phyloP scores from a whole-genome alignment of 306 rosid genomes.

The Urtica urens region DNA sequence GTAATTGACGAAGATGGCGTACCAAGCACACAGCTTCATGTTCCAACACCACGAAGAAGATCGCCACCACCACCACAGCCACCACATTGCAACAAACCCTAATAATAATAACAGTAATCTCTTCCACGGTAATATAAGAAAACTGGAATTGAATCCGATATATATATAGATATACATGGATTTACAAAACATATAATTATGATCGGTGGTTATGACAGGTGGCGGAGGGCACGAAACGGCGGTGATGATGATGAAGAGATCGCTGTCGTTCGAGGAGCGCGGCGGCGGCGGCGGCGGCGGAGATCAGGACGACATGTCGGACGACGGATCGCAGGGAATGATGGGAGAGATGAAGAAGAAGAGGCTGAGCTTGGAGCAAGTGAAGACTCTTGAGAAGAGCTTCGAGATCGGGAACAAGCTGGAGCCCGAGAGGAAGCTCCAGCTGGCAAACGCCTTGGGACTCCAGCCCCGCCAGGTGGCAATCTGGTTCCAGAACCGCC shows the following conservation, averaged over 20 bases:
- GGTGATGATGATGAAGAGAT: constrained; percentile 59
- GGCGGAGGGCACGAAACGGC: constrained; percentile 19
- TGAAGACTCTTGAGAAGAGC: constrained; percentile 84
- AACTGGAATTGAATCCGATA: too few relatives aligned
- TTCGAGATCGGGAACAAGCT: constrained; percentile 89
- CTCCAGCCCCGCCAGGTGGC: constrained; percentile 86
- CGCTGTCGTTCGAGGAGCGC: constrained; percentile 48
- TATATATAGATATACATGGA: too few relatives aligned
- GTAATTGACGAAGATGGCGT: constrained; percentile 36
- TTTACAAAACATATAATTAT: too few relatives aligned
- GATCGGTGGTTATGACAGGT: not conserved
- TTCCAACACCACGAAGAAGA: constrained; percentile 50
- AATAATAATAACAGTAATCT: too few relatives aligned
- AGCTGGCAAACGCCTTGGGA: constrained; percentile 69
- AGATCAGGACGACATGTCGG: constrained; percentile 57
- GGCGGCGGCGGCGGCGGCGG: constrained; percentile 1
- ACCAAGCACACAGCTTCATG: constrained; percentile 69
- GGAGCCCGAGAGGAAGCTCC: constrained; percentile 84
- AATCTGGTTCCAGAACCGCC: constrained; percentile 90
- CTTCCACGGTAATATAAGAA: constrained; percentile 59
- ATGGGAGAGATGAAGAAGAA: constrained; percentile 90
- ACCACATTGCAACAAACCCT: constrained; percentile 6
- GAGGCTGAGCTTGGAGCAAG: constrained; percentile 73
- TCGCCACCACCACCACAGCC: constrained; percentile 35
- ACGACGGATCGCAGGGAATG: constrained; percentile 52